Evolutionary conservation across 441 rosid genomes (phyloP).

Genomic region (Syzygium syzygioides): DNA sequence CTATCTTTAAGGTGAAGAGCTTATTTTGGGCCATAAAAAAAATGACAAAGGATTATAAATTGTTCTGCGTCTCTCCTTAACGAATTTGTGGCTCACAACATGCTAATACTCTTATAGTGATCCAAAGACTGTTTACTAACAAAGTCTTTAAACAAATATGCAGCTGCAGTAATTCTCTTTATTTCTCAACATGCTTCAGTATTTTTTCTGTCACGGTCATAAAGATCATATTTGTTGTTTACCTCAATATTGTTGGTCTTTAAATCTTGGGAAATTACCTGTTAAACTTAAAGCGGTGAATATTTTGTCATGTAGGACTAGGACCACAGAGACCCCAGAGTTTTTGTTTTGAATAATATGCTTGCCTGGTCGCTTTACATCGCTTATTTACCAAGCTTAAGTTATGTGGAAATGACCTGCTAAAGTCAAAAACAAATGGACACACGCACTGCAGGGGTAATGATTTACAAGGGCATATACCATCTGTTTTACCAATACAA

Average conservation of each 20-base stretch:
- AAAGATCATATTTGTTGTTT: not conserved
- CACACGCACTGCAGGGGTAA: slow-evolving; percentile 35
- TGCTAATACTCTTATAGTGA: no score
- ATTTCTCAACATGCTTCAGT: not conserved
- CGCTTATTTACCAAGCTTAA: not conserved
- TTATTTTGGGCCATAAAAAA: no score
- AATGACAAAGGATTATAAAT: no score
- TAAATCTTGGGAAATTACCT: not conserved
- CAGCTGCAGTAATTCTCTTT: not conserved
- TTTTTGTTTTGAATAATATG: not conserved
- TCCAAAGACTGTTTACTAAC: no score
- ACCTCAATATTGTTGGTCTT: not conserved
- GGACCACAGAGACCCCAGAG: not conserved
- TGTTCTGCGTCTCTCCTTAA: no score
- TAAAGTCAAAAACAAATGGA: not conserved
- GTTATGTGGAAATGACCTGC: not conserved
- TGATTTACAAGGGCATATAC: slow-evolving; percentile 76
- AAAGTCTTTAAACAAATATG: not conserved
- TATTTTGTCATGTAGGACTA: not conserved
- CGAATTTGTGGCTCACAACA: no score
- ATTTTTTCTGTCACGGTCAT: not conserved
- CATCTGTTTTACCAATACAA: slow-evolving; percentile 86
- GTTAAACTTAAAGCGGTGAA: not conserved
- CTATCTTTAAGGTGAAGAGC: no score
- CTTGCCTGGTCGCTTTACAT: not conserved